phyloP scores from a whole-genome alignment of 2,329 filamentous ascomycete species.

The Teratosphaeria nubilosa region DNA sequence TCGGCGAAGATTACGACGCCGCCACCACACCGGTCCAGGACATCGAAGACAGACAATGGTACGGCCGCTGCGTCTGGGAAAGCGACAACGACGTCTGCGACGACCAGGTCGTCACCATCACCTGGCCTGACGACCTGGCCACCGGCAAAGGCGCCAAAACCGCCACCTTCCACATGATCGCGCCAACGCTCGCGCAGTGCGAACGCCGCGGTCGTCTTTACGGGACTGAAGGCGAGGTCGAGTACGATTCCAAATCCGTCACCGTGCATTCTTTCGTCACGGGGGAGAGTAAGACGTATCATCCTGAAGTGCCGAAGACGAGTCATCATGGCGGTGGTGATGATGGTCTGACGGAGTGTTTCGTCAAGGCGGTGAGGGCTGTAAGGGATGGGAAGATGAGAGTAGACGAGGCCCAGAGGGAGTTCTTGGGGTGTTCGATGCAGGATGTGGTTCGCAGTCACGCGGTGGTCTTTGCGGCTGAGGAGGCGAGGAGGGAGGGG shows the following conservation, averaged over 20 bases:
- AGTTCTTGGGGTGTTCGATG: slow-evolving; percentile 69
- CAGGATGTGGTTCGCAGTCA: slow-evolving; percentile 86
- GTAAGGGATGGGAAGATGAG: slow-evolving; percentile 62
- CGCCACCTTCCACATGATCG: slow-evolving; percentile 88
- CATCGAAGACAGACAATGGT: slow-evolving; percentile 54
- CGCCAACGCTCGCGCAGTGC: slow-evolving; percentile 78
- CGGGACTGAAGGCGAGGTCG: slow-evolving; percentile 75
- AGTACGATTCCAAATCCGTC: slow-evolving; percentile 72
- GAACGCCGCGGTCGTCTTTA: slow-evolving; percentile 78
- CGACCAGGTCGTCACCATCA: slow-evolving; percentile 80
- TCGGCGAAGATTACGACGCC: slow-evolving; percentile 48
- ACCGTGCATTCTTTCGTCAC: slow-evolving; percentile 62
- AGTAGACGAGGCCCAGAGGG: slow-evolving; percentile 60
- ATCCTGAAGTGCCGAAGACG: slow-evolving; percentile 46
- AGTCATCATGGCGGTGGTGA: slow-evolving; percentile 64
- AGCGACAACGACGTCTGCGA: slow-evolving; percentile 88
- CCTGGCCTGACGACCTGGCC: slow-evolving; percentile 52
- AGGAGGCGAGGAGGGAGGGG: slow-evolving; percentile 64
- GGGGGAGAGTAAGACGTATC: slow-evolving; percentile 44
- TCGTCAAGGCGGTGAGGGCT: slow-evolving; percentile 68
- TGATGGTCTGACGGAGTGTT: slow-evolving; percentile 68
- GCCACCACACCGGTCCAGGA: slow-evolving; percentile 42
- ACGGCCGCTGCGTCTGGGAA: slow-evolving; percentile 91
- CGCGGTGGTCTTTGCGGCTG: slow-evolving; percentile 86
- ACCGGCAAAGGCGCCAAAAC: slow-evolving; percentile 59